phyloP scores from a whole-genome alignment of 1,284 basidiomycete genomes.

The Thecaphora frezii region DNA sequence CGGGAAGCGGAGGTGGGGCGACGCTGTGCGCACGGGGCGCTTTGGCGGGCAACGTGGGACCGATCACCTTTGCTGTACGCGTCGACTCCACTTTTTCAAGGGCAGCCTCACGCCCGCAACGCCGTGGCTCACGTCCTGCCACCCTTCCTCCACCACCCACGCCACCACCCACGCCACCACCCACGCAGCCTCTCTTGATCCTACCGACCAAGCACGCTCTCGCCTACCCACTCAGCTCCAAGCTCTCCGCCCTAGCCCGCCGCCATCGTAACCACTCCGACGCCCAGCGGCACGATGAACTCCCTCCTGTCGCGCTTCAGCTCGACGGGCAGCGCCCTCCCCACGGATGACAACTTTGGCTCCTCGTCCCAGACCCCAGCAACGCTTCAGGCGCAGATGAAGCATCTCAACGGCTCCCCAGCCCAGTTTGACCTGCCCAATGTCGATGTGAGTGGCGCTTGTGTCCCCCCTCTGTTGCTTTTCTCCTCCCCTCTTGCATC shows the following conservation, averaged over 20 bases:
- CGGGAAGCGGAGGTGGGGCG: too few relatives aligned
- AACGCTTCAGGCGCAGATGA: background rate
- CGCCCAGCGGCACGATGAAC: slow-evolving; percentile 37
- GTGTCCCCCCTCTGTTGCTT: background rate
- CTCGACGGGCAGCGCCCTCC: slow-evolving; percentile 6
- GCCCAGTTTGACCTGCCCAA: slow-evolving; percentile 44
- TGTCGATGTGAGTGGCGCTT: slow-evolving; percentile 21
- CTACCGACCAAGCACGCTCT: too few relatives aligned
- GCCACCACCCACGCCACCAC: too few relatives aligned
- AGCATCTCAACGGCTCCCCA: slow-evolving; percentile 22
- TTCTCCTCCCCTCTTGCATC: background rate
- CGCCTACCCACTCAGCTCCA: too few relatives aligned
- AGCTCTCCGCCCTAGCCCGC: slow-evolving; percentile 1
- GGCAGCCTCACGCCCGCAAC: too few relatives aligned
- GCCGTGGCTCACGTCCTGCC: too few relatives aligned
- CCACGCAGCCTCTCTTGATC: too few relatives aligned
- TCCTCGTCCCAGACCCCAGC: slow-evolving; percentile 12
- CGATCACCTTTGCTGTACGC: too few relatives aligned
- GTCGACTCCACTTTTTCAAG: too few relatives aligned
- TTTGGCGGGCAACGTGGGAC: too few relatives aligned
- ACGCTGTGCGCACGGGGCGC: too few relatives aligned
- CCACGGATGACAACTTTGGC: slow-evolving; percentile 9
- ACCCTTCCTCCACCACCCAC: too few relatives aligned
- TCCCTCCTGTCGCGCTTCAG: slow-evolving; percentile 42
- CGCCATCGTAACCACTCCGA: background rate